A percentile compares a stretch with the other conserved stretches of the same genome.
Conservation (phyloP, 2,329 filamentous ascomycete species). For the Botrytis elliptica region DNA sequence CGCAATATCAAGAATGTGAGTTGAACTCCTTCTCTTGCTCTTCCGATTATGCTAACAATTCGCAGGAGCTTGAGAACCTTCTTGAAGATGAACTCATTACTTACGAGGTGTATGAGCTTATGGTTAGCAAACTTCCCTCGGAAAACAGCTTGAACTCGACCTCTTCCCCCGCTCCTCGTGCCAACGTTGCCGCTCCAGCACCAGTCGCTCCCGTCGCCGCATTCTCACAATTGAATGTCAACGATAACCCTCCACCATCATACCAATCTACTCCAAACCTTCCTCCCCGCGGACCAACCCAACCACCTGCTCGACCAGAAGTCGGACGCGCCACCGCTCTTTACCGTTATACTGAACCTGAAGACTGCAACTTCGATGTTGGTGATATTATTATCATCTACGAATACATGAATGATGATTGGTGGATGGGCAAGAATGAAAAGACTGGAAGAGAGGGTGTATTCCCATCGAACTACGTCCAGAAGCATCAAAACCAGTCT, state of each 20-base stretch:
- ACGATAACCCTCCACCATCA: conserved; percentile 28
- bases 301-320: conserved; percentile 47
- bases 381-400: conserved; percentile 78
- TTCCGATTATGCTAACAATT: conserved; percentile 25
- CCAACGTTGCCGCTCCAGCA: conserved; percentile 40
- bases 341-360: conserved; percentile 78
- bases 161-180: conserved; percentile 21
- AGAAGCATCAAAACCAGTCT: conserved; percentile 53
- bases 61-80: conserved; percentile 85
- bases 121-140: conserved; percentile 71
- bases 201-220: conserved; percentile 37
- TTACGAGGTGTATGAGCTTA: conserved; percentile 70
- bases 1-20: conserved; percentile 41
- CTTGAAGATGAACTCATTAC: conserved; percentile 78
- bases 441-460: conserved; percentile 85
- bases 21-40: not conserved
- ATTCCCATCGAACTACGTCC: conserved; percentile 90
- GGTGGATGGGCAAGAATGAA: conserved; percentile 89
- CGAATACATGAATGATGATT: conserved; percentile 95
- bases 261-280: conserved; percentile 39
- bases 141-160: conserved; percentile 56
- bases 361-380: conserved; percentile 77
- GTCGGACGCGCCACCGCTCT: conserved; percentile 76
- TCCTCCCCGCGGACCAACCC: conserved; percentile 25
- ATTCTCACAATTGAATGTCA: conserved; percentile 30